Evolutionary conservation across 495 filamentous ascomycete genomes (phyloP), one percentile per base, ranked within the genome.

Genomic region (Acidomyces sp.): DNA sequence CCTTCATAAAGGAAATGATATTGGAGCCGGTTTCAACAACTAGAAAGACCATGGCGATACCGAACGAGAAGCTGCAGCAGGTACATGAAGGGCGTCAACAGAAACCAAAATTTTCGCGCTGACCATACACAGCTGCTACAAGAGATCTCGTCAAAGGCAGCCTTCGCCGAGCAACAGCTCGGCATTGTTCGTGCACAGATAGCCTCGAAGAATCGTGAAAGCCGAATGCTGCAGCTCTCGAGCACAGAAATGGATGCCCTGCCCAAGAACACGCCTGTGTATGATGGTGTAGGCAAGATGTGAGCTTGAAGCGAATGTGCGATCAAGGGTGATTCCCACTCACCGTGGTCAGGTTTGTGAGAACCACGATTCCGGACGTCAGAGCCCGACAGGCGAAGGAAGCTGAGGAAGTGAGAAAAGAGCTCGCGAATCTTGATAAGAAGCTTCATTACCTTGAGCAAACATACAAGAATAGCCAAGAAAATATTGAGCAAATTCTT

Each of bases 201-300:
- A 45, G 74, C 81, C 2, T 69, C 72, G 43, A 94, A 93, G 64
- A 82, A 88, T 56, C 77, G 86, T 34, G 87, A 95, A 54, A 74
- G 81, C 47, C 81, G 90, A 15, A 77, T 94, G 62, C 70, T 90
- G 20, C 82, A 94, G 61, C 67, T 96, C 42, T 95, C 90, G 22
- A 73, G 77, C 6, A 82, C 70, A 42, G 90, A 97, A 61, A 66
- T 95, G 35, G 70, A 74, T 21, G 66, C 77, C 6, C 57, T 97
- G 45, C 80, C 88, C n/a, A 64, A 70, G 26, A 71, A 78, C 27
- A 93, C 87, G 0, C 76, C 74, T 15, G 76, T 94, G 7, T 97
- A 95, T 50, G 88, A 95, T 59, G 88, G 88, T 2, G 81, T 95
- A 4, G 90, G 90, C 17, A 95, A 93, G 67, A 95, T 97, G 90